Percentiles rank a stretch among this genome's conserved stretches.
Evolutionary conservation across 1,284 basidiomycete species (phyloP).

Genomic region (Trametes sp.): DNA sequence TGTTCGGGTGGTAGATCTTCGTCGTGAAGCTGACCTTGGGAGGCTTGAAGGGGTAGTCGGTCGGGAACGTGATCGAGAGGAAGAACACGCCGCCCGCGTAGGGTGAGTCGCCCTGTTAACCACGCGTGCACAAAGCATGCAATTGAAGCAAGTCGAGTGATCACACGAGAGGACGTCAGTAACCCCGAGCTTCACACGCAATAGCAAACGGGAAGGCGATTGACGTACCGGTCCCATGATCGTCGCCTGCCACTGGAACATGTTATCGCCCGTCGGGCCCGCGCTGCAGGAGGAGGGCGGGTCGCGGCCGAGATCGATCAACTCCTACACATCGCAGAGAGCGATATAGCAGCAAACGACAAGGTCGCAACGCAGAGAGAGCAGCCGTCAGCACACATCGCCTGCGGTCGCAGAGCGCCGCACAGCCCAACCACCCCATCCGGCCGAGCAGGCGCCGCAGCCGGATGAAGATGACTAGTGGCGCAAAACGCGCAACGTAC

Average conservation of each 20-base stretch:
- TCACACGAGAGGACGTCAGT: slow-evolving; percentile 32
- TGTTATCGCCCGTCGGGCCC: slow-evolving; percentile 94
- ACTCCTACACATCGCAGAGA: slow-evolving; percentile 68
- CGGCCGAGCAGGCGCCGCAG: slow-evolving; percentile 27
- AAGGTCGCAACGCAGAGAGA: slow-evolving; percentile 19
- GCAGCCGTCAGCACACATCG: slow-evolving; percentile 31
- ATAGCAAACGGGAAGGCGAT: slow-evolving; percentile 28
- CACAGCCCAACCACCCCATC: slow-evolving; percentile 25
- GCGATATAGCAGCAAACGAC: background rate
- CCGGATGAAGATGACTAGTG: background rate
- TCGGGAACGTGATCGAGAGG: slow-evolving; percentile 92
- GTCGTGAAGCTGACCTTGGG: slow-evolving; percentile 99
- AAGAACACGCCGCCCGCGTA: slow-evolving; percentile 98
- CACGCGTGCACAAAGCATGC: background rate
- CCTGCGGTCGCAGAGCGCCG: slow-evolving; percentile 12
- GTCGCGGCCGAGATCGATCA: slow-evolving; percentile 96
- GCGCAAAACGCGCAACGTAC: slow-evolving; percentile 53
- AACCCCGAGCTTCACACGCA: slow-evolving; percentile 26
- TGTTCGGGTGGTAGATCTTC: slow-evolving; percentile 97
- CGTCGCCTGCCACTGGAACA: slow-evolving; percentile 98
- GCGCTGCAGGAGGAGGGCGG: slow-evolving; percentile 98
- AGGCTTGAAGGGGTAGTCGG: slow-evolving; percentile 98
- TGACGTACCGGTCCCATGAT: slow-evolving; percentile 94
- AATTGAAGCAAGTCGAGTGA: slow-evolving; percentile 13
- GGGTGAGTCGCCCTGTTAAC: slow-evolving; percentile 86